Base-by-base conservation (phyloP, 371 early-diverging fungal genomes). In the Blastocladiella emersonii region DNA sequence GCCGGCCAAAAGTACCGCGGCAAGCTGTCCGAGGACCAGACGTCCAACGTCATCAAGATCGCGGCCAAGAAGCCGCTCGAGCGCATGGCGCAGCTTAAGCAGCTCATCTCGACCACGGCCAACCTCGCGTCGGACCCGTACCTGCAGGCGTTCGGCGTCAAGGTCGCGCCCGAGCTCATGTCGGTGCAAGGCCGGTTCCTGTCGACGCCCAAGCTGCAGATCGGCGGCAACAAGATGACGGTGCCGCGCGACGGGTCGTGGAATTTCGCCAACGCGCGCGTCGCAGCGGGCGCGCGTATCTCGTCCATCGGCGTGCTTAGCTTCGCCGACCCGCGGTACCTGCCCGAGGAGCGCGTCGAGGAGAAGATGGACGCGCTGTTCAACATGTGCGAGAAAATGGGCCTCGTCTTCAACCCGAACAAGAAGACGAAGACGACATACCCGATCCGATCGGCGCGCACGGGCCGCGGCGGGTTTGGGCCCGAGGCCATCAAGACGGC, bases 401-500 rank as follows among this genome's bases (percentile, higher is more conserved):
- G 48, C 1, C 48, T 48, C 48, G 25, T 19, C 4, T 48, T 48
- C 48, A 48, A 48, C 48, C 48, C 48, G 10, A 41, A 41, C 48
- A 48, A 48, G 25, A 8, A 8, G 25, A 48, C 48, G 1, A 21
- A 25, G n/a, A 23, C 17, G 0, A n/a, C 19, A 8, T 48, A 48
- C 48, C 48, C 48, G 48, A 41, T 41, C 41, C 41, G 19, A 21
- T 41, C 19, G 13, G 41, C 41, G 41, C 41, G 41, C 41, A 17
- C 19, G 2, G 19, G 19, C 41, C n/a, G n/a, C n/a, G n/a, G n/a
- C n/a, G n/a, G n/a, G n/a, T n/a, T n/a, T 41, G 19, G 19, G 1
- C 56, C 56, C 32, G 75, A 74, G 17, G 78, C 87, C 68, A 74
- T 91, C 55, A 85, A 85, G 63, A 71, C 69, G 44, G 41, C 41